These are phyloP conservation scores for Filosporella fistucella DNA, from an alignment of 495 filamentous ascomycete genomes.

Conservation along the genomic window DNA sequence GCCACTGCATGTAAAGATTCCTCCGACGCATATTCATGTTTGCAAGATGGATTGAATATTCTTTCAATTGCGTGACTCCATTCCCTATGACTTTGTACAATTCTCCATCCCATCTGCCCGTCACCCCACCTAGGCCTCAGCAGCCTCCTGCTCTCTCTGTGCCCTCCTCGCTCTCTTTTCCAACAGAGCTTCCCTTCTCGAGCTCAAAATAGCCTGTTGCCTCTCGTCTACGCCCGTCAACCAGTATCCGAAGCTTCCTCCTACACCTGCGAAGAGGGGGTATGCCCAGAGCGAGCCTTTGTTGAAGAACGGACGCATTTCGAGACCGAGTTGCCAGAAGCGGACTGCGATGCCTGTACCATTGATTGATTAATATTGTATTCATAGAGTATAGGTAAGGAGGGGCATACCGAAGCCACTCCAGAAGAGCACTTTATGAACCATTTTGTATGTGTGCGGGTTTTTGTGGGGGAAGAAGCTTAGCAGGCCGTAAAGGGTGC, in stretches of 20 bases:
- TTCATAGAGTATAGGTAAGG: conserved; percentile 7
- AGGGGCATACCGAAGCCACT: conserved; percentile 78
- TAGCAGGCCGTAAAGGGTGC: too few species aligned
- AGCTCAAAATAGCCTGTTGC: conserved; percentile 68
- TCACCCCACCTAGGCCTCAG: conserved; percentile 7
- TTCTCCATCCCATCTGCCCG: conserved; percentile 1
- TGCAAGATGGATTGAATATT: too few species aligned
- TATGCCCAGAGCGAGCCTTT: conserved; percentile 79
- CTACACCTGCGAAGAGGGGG: conserved; percentile 78
- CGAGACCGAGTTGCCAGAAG: conserved; percentile 93
- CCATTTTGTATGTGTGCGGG: conserved; percentile 34
- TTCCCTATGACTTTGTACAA: conserved; percentile 20
- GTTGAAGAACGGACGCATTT: conserved; percentile 92
- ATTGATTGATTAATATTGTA: conserved; percentile 5
- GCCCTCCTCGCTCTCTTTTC: conserved; percentile 84
- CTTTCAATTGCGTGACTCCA: background rate
- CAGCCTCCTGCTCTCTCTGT: conserved; percentile 43
- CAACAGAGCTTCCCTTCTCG: conserved; percentile 70
- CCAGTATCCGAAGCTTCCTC: conserved; percentile 95
- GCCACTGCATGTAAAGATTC: background rate
- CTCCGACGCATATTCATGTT: too few species aligned
- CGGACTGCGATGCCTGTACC: conserved; percentile 77
- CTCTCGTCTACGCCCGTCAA: conserved; percentile 76
- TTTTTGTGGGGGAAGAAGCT: background rate
- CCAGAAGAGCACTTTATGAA: conserved; percentile 88